Percentiles rank a stretch among this genome's conserved stretches.
phyloP scores from a whole-genome alignment of 2,329 filamentous ascomycete genomes.

The Alternaria gansuensis region DNA sequence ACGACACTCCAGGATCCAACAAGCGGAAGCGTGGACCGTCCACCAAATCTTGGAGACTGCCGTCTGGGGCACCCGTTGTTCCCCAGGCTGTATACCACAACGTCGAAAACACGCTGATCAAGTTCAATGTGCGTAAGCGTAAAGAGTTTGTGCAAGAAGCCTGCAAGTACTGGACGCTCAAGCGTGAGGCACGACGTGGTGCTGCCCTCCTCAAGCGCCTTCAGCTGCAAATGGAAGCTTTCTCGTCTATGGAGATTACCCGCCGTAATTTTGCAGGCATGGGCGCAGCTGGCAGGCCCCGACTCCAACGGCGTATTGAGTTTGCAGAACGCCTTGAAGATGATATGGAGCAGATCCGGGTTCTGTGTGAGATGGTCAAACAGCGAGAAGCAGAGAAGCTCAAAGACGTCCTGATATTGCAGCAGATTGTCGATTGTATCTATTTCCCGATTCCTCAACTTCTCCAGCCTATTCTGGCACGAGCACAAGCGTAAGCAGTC shows the following conservation, averaged over 20 bases:
- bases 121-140: slow-evolving; percentile 84
- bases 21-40: slow-evolving; percentile 65
- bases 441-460: slow-evolving; percentile 89
- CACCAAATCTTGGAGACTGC: slow-evolving; percentile 85
- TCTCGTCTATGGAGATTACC: slow-evolving; percentile 97
- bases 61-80: slow-evolving; percentile 93
- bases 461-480: slow-evolving; percentile 79
- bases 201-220: slow-evolving; percentile 91
- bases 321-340: slow-evolving; percentile 80
- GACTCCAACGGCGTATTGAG: slow-evolving; percentile 82
- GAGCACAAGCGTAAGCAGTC: slow-evolving; percentile 78
- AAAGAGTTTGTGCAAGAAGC: slow-evolving; percentile 93
- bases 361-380: slow-evolving; percentile 74
- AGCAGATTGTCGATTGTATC: slow-evolving; percentile 82
- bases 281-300: slow-evolving; percentile 81
- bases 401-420: slow-evolving; percentile 77
- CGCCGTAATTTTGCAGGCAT: slow-evolving; percentile 94
- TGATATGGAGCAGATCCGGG: slow-evolving; percentile 79
- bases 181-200: slow-evolving; percentile 89
- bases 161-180: slow-evolving; percentile 97
- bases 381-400: slow-evolving; percentile 80
- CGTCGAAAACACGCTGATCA: slow-evolving; percentile 81
- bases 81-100: slow-evolving; percentile 86
- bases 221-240: slow-evolving; percentile 93
- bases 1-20: slow-evolving; percentile 63